Conservation (phyloP, 805 yeast species). For the Pichia sporocuriosa region DNA sequence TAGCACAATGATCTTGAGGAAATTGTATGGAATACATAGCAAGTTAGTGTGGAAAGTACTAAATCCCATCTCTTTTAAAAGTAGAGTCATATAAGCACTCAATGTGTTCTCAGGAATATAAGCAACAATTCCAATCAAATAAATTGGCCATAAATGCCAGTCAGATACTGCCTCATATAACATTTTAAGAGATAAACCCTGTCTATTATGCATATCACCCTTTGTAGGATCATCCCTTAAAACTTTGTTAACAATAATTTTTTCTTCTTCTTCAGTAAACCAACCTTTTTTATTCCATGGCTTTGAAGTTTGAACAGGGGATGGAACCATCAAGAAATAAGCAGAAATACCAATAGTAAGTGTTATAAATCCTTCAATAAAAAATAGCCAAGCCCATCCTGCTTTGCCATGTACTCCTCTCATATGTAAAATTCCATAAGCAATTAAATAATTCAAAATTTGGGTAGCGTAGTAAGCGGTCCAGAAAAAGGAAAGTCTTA, state of each 20-base stretch:
- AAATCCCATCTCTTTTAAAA: slow-evolving; percentile 45
- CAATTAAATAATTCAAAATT: slow-evolving; percentile 37
- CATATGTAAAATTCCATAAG: slow-evolving; percentile 48
- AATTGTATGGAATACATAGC: slow-evolving; percentile 44
- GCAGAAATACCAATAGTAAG: slow-evolving; percentile 41
- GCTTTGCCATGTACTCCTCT: slow-evolving; percentile 36
- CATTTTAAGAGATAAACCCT: slow-evolving; percentile 38
- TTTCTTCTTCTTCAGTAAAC: slow-evolving; percentile 48
- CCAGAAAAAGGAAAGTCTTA: slow-evolving; percentile 56
- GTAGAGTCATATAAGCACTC: slow-evolving; percentile 41
- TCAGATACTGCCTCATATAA: slow-evolving; percentile 38
- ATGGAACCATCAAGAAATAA: slow-evolving; percentile 30
- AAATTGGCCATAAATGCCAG: slow-evolving; percentile 51
- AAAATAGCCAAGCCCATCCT: slow-evolving; percentile 64
- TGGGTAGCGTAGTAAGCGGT: slow-evolving; percentile 44
- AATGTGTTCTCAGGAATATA: slow-evolving; percentile 34
- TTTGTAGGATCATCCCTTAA: slow-evolving; percentile 57
- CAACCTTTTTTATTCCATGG: slow-evolving; percentile 29
- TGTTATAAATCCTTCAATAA: slow-evolving; percentile 58
- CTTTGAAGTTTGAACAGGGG: slow-evolving; percentile 27
- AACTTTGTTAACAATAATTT: slow-evolving; percentile 50
- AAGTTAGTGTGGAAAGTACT: slow-evolving; percentile 45
- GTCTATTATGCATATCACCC: slow-evolving; percentile 61
- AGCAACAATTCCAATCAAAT: slow-evolving; percentile 37
- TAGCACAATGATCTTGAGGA: slow-evolving; percentile 33